Evolutionary conservation across 352 stramenopile genomes (phyloP), one percentile per base, ranked within the genome.

Genomic region (Pythium utonaiense): DNA sequence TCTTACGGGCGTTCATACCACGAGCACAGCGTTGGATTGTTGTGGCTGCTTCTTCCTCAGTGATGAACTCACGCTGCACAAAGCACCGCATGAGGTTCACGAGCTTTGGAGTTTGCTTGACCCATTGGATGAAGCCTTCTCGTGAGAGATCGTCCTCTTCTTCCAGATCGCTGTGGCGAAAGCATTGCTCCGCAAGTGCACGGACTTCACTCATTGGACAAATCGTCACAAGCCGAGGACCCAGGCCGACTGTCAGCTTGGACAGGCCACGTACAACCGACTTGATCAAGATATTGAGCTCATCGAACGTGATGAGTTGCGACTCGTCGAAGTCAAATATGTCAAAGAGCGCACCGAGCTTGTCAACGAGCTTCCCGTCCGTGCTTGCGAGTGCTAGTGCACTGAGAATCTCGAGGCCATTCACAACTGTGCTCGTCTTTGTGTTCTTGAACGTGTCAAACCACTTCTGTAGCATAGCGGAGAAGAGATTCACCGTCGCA

Each of bases 291-390:
- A 91, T 89, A 19, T 75, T 77, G 22, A 91, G 77, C 62, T 91
- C 82, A 36, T 91, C 82, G 36, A 83, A 67, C n/a, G 82, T 91
- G 60, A 91, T 84, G 47, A 72, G 60, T 7, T 73, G 64, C 9
- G 78, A 88, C 22, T 75, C 66, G 57, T 91, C 78, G 61, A 91
- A 91, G 65, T 91, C 82, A 38, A 91, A 91, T 19, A 88, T 70
- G 49, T 88, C 80, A 30, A 91, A 91, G 0, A 89, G 68, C n/a
- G 74, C 70, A 17, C 66, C 65, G 7, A 77, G 69, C 27, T 89
- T 89, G 61, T 89, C 79, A 4, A 74, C 58, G 6, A 88, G 53
- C 36, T 80, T 82, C 41, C 79, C 78, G n/a, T 85, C 75, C 1
- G 60, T 55, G 12, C 61, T 69, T 27, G 75, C 72, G 34, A 91